Evolutionary conservation across 2,329 filamentous ascomycete genomes (phyloP).

Genomic region (Exophiala mesophila): DNA sequence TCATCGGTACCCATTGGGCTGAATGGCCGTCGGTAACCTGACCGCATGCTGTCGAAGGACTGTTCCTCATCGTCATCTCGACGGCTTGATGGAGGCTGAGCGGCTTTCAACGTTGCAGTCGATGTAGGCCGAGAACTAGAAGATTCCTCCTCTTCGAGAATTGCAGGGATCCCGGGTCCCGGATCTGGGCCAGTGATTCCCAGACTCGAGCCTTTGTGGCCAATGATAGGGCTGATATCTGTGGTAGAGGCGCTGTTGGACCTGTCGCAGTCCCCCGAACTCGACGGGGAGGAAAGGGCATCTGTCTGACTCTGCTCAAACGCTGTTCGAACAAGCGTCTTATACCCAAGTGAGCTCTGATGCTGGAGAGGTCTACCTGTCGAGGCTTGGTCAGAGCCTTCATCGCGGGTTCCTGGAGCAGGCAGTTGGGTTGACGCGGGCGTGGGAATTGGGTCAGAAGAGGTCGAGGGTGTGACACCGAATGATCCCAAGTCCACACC

Average conservation of each 20-base stretch:
- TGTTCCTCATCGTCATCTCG: not conserved
- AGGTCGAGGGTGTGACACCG: slow-evolving; percentile 1
- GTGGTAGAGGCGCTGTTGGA: slow-evolving; percentile 61
- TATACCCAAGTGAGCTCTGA: slow-evolving; percentile 52
- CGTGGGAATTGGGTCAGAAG: not conserved
- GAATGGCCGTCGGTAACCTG: not conserved
- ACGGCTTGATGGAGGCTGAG: slow-evolving; percentile 1
- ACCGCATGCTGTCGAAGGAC: not conserved
- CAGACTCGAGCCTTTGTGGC: too few species aligned
- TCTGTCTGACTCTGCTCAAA: slow-evolving; percentile 57
- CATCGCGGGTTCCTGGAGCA: not conserved
- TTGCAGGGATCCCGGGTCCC: too few species aligned
- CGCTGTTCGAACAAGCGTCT: slow-evolving; percentile 59
- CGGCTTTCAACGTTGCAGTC: slow-evolving; percentile 26
- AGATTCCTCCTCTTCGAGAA: not conserved
- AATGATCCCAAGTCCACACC: slow-evolving; percentile 16
- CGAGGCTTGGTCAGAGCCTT: not conserved
- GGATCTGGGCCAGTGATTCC: too few species aligned
- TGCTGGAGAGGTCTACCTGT: slow-evolving; percentile 39
- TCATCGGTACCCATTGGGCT: too few species aligned
- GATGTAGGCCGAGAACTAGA: slow-evolving; percentile 26
- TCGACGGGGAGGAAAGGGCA: slow-evolving; percentile 47
- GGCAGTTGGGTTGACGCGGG: not conserved
- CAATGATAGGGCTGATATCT: slow-evolving; percentile 63
- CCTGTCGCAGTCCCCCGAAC: slow-evolving; percentile 47